phyloP scores from a whole-genome alignment of 2,329 filamentous ascomycete genomes.

The Cercospora zeae-maydis region DNA sequence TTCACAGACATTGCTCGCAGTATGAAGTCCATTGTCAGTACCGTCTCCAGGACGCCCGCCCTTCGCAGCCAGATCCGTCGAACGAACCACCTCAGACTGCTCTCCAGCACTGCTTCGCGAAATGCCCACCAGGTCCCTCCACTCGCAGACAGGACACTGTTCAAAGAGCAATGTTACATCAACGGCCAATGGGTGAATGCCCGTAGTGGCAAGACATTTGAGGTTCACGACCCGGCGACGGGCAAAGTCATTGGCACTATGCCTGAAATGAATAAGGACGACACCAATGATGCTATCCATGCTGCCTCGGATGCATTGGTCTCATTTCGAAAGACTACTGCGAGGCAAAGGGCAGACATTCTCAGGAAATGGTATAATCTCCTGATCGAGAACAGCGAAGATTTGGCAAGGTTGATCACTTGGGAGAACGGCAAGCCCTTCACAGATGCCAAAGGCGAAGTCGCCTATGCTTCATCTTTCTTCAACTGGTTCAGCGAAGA shows the following conservation, averaged over 20 bases:
- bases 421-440: conserved; percentile 88
- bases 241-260: conserved; percentile 75
- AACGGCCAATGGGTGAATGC: conserved; percentile 90
- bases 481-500: conserved; percentile 81
- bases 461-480: conserved; percentile 69
- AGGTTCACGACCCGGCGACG: conserved; percentile 82
- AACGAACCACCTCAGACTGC: conserved; percentile 23
- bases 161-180: conserved; percentile 82
- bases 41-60: conserved; percentile 19
- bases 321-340: conserved; percentile 66
- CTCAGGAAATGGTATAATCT: conserved; percentile 79
- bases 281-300: conserved; percentile 76
- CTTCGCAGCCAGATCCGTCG: conserved; percentile 25
- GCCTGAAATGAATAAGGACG: conserved; percentile 76
- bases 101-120: conserved; percentile 19
- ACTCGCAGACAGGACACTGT: conserved; percentile 56
- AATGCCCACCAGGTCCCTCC: conserved; percentile 26
- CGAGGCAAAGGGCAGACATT: conserved; percentile 69
- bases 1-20: conserved; percentile 9
- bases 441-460: conserved; percentile 69
- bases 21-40: conserved; percentile 27
- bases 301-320: conserved; percentile 76
- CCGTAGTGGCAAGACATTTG: conserved; percentile 85
- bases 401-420: conserved; percentile 77
- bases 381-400: conserved; percentile 72